These are phyloP conservation scores for Microcos paniculata DNA, from an alignment of 345 rosid species.

Conservation along the genomic window DNA sequence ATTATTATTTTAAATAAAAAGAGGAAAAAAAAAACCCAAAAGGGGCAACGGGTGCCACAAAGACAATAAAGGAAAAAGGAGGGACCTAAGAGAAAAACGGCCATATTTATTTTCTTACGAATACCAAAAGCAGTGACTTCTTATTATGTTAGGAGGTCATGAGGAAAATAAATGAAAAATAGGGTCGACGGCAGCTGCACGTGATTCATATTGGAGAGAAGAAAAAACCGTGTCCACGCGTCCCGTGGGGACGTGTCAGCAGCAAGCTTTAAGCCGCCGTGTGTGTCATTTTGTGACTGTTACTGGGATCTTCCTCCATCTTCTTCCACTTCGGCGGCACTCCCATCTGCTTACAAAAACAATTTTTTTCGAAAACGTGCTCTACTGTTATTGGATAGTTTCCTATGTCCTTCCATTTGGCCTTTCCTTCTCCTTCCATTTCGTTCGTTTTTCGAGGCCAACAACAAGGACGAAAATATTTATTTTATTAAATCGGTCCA, in stretches of 20 bases:
- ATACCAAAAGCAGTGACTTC: background rate
- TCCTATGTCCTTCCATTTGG: background rate
- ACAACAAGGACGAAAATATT: background rate
- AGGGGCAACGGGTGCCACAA: fast-evolving
- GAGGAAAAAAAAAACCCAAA: background rate
- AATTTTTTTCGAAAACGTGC: background rate
- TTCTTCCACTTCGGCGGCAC: conserved; percentile 8
- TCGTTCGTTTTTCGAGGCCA: background rate
- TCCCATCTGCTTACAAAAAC: background rate
- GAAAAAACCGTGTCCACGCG: background rate
- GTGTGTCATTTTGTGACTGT: background rate
- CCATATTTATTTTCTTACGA: background rate
- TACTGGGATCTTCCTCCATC: background rate
- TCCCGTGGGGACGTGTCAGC: background rate
- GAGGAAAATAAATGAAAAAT: background rate
- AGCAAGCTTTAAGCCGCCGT: background rate
- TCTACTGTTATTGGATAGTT: background rate
- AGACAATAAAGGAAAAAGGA: background rate
- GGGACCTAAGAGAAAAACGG: background rate
- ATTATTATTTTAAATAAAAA: background rate
- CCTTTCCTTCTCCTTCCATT: too few relatives aligned
- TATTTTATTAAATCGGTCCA: too few relatives aligned
- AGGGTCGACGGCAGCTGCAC: conserved; percentile 1
- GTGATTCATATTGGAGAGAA: background rate
- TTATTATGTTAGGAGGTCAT: background rate